Base-by-base conservation (phyloP, 148 eudicot species). In the Dysphania ambrosioides region DNA sequence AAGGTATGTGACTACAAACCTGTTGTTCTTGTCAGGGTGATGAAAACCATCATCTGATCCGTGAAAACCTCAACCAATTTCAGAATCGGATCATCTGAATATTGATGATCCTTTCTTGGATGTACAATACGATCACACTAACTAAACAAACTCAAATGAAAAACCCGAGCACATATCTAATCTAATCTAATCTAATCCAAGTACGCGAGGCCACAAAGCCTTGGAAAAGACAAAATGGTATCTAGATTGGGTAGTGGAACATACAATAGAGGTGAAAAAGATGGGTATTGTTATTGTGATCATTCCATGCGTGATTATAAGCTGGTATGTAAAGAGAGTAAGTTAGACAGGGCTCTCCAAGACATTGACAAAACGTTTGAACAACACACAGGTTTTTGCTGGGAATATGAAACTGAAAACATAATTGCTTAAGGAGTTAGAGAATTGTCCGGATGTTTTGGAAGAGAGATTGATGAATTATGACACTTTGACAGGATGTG, bases 401-500 rank as follows among this genome's bases (percentile, higher is more conserved):
- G 27, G 18, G 19, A 7, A 47, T 21, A 23, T 51, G 73, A 70
- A 74, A 79, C 68, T 77, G 75, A 63, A 63, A 40, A 57, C 13
- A 61, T 32, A 0, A 27, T 55, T 4, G 29, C 62, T 2, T 2
- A 8, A n/a, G 26, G 9, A 0, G 71, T 30, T 77, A 78, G 24
- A 61, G 78, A 70, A 79, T 58, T 51, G 78, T 75, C 75, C 82
- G 71, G 38, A 61, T 62, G 59, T 7, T 32, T 24, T 74, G 78
- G 65, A 69, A 58, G 67, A 77, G 73, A 57, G 51, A n/a, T 8
- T 32, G 70, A 56, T n/a, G 27, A 68, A 65, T 58, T 40, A 31
- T 71, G 75, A 77, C 80, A 77, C 80, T 71, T n/a, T 71, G 74
- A 56, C 74, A 77, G 34, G 5, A 27, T 34, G 61, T 77, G 79